Base-by-base conservation (phyloP, 305 asterid species). In the Solanum hybrid region DNA sequence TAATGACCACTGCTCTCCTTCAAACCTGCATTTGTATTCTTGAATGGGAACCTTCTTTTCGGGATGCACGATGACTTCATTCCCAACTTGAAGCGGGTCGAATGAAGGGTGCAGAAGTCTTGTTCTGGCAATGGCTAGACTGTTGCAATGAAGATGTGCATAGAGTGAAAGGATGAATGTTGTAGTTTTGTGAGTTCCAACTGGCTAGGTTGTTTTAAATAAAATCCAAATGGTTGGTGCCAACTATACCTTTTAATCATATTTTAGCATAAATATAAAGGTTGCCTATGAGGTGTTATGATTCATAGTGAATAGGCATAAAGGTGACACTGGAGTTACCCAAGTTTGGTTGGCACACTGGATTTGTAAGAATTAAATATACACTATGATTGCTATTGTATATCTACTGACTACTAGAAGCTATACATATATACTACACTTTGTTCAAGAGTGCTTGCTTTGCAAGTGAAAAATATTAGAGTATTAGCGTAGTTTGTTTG, bases 201-300 rank as follows among this genome's bases (percentile, higher is more conserved):
- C 87, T 83, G 73, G 40, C 74, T 46, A 83, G 28, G 87, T 5
- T 42, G 24, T 83, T 83, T 42, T 9, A 46, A 46, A 16, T 16
- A 83, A 82, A 83, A 83, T 46, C 74, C 36, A 46, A 83, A 46
- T 46, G 74, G 74, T 83, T 83, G 87, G 87, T 83, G 87, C 74
- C 74, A 83, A 29, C 87, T 29, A 46, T 46, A 46, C 40, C 67
- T 83, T 29, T 46, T 29, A 29, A 39, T 82, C 35, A 83, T 46
- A 83, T 46, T 73, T 73, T 83, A 46, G 28, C 29, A 83, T 46
- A 83, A 29, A 18, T 83, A 46, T 51, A 34, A 20, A 83, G 11
- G 20, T 83, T 20, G 73, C 40, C 74, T 28, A 46, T 46, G 87
- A 83, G 74, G 67, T 26, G 78, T 46, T 31, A 83, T 46, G 87